Base-by-base conservation (phyloP, 768 basidiomycete genomes). In the Kondoa subrosea region DNA sequence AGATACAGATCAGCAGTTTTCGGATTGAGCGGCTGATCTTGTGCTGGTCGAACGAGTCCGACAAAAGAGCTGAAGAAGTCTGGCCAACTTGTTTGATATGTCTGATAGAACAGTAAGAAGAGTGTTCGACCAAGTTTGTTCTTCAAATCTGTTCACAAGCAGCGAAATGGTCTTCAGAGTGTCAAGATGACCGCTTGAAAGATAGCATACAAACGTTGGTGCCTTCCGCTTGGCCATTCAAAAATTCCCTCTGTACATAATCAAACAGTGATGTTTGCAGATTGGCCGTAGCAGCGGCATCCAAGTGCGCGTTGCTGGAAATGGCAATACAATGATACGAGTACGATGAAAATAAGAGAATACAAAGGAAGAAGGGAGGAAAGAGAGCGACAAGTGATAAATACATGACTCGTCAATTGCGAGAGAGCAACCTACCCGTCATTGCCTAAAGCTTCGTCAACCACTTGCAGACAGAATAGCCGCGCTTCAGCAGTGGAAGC, bases 1-100 rank as follows among this genome's bases (percentile, higher is more conserved):
- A 97, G 88, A 76, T 95, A 85, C 68, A 99, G 82, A 31, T 91
- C 81, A 26, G 87, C 87, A 33, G 93, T 83, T 74, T 92, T 88
- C 57, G 83, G 83, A 76, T 92, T 93, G 78, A 87, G 85, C 29
- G 83, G 80, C 56, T 83, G 79, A 16, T 83, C 80, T 56, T 80
- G 79, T 79, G 64, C 81, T 76, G 71, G 77, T 29, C 82, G 85
- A 70, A 89, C 84, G 73, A 90, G 83, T 56, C 83, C 78, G 77
- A 89, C 85, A 59, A 88, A 78, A 76, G 88, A 84, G 72, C 81
- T 77, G 80, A 95, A 87, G 81, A 96, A 88, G 32, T 85, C 78
- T 68, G 90, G 86, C 85, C 89, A 89, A 78, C 87, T 87, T 66
- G 85, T 82, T 71, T 85, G 82, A 77, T 93, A 95, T 15, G 87